Conservation (phyloP, 2,329 filamentous ascomycete species). For the Talaromyces sp. region DNA sequence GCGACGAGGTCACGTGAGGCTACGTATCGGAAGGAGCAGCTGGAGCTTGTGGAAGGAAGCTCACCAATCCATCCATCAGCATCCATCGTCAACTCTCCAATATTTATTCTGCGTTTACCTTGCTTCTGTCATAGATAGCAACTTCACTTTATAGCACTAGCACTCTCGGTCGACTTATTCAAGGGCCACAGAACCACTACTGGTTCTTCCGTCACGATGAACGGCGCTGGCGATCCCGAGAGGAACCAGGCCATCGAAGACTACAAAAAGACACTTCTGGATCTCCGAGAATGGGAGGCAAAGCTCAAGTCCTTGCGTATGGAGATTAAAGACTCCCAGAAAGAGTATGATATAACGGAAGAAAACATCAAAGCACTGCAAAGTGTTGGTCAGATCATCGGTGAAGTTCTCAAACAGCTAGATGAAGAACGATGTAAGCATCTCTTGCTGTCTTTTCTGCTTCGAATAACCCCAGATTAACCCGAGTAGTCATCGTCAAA, state of each 20-base stretch:
- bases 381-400: conserved; percentile 98
- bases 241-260: conserved; percentile 65
- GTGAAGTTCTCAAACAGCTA: conserved; percentile 96
- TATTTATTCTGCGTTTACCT: neutral
- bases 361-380: conserved; percentile 99
- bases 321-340: conserved; percentile 93
- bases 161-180: neutral
- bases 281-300: conserved; percentile 97
- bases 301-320: conserved; percentile 91
- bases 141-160: neutral
- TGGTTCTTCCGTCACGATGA: conserved; percentile 28
- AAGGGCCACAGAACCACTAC: neutral
- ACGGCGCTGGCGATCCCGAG: conserved; percentile 47
- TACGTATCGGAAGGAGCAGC: conserved; percentile 5
- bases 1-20: conserved; percentile 3
- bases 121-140: neutral
- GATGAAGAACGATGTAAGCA: conserved; percentile 93
- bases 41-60: conserved; percentile 12
- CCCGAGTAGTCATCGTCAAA: conserved; percentile 80
- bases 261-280: conserved; percentile 77
- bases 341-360: conserved; percentile 93
- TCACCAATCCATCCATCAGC: neutral
- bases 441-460: neutral
- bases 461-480: conserved; percentile 6
- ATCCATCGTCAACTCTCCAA: conserved; percentile 1